Percentiles rank a stretch among this genome's conserved stretches.
Evolutionary conservation across 805 yeast genomes (phyloP).

Genomic region (Priceomyces melissophilus): DNA sequence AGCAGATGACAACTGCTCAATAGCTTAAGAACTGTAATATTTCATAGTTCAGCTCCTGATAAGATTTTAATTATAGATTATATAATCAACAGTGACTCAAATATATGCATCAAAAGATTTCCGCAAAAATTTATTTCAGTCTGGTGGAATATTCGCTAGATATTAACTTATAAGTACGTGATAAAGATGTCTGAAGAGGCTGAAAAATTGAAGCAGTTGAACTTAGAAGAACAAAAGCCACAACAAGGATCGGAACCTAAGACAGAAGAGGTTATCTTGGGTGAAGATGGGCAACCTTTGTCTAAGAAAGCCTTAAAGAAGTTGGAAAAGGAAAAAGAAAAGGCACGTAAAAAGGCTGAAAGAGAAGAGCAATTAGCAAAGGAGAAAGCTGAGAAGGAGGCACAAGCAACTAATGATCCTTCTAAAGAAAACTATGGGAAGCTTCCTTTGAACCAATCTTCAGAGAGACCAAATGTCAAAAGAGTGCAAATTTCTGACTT

Average conservation of each 20-base stretch:
- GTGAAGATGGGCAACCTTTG: slow-evolving; percentile 80
- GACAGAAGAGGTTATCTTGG: slow-evolving; percentile 34
- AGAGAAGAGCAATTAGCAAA: slow-evolving; percentile 83
- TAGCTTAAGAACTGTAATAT: background rate
- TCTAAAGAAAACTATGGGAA: slow-evolving; percentile 89
- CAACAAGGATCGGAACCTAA: slow-evolving; percentile 14
- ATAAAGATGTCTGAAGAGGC: slow-evolving; percentile 20
- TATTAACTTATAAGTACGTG: background rate
- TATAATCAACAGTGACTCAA: slow-evolving; percentile 1
- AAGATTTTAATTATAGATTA: slow-evolving; percentile 1
- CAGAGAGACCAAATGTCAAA: slow-evolving; percentile 58
- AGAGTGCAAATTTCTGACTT: slow-evolving; percentile 60
- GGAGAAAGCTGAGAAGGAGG: slow-evolving; percentile 79
- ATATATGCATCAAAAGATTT: background rate
- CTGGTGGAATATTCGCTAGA: no score
- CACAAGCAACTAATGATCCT: slow-evolving; percentile 68
- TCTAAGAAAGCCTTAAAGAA: slow-evolving; percentile 95
- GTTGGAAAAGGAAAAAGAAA: slow-evolving; percentile 88
- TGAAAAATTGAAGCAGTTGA: slow-evolving; percentile 24
- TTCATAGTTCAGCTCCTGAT: background rate
- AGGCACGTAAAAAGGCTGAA: slow-evolving; percentile 89
- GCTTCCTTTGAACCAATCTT: slow-evolving; percentile 79
- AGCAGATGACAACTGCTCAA: background rate
- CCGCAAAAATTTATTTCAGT: no score
- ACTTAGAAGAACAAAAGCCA: slow-evolving; percentile 10